A percentile compares a stretch with the other conserved stretches of the same genome.
phyloP scores from a whole-genome alignment of 768 basidiomycete genomes.

The Auricularia heimuer region DNA sequence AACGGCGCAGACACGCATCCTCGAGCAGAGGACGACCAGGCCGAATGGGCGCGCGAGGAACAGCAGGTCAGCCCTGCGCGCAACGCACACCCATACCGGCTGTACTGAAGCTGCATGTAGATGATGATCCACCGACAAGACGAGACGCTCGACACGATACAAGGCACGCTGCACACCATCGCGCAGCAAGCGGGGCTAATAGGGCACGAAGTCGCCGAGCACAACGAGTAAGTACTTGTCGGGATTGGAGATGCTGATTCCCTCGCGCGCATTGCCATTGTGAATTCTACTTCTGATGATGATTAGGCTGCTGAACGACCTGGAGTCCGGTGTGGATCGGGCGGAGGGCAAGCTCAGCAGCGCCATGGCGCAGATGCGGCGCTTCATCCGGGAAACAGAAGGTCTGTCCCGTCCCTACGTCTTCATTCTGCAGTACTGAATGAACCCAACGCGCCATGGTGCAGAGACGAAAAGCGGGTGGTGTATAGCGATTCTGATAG shows the following conservation, averaged over 20 bases:
- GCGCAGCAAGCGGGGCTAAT: slow-evolving; percentile 90
- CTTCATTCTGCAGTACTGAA: background rate
- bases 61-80: slow-evolving; percentile 52
- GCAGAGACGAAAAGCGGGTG: slow-evolving; percentile 81
- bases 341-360: slow-evolving; percentile 55
- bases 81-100: slow-evolving; percentile 4
- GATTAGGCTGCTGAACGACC: slow-evolving; percentile 66
- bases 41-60: slow-evolving; percentile 76
- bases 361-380: slow-evolving; percentile 61
- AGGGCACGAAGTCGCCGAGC: slow-evolving; percentile 85
- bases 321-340: slow-evolving; percentile 61
- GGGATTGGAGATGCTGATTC: too few relatives aligned
- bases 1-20: slow-evolving; percentile 9
- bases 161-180: slow-evolving; percentile 74
- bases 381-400: slow-evolving; percentile 80
- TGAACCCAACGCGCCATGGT: background rate
- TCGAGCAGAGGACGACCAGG: slow-evolving; percentile 51
- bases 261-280: too few relatives aligned
- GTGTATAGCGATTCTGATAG: slow-evolving; percentile 78
- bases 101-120: slow-evolving; percentile 27
- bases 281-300: too few relatives aligned
- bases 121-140: slow-evolving; percentile 87
- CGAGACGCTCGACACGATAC: slow-evolving; percentile 75
- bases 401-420: slow-evolving; percentile 27
- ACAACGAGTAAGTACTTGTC: slow-evolving; percentile 68